Base-by-base conservation (phyloP, 2,329 filamentous ascomycete species). In the Akanthomyces uredinophilus region DNA sequence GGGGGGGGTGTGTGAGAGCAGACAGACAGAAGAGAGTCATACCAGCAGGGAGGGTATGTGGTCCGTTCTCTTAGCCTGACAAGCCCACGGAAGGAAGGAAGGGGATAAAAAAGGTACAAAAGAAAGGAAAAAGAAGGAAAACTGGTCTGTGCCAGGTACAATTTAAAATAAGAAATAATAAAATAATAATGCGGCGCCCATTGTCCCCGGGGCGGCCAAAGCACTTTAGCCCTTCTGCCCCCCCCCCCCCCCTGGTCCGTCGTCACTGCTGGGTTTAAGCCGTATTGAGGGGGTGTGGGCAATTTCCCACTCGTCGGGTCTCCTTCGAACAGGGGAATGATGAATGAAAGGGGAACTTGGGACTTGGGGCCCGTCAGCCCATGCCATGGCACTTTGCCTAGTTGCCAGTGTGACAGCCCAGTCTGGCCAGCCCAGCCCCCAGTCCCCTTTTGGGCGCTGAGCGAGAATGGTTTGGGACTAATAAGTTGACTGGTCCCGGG, bases 291-390 rank as follows among this genome's bases (percentile, higher is more conserved):
- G 24, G 60, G 53, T 58, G 60, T 62, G 60, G 60, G n/a, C 52
- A 62, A 57, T 57, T 62, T 62, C 60, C 54, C 60, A 62, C 60
- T 62, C 60, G 37, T 62, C 54, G 60, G 60, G 52, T 62, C 60
- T 58, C 47, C 53, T 62, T 62, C 39, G 46, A 58, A 52, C 60
- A 62, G 60, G 60, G 60, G 53, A 55, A 56, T 57, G 60, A 56
- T 57, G 60, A 62, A 51, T 60, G 46, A 62, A 62, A 53, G 54
- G 60, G 53, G 59, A 61, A 62, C 43, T 41, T 49, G 44, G 29
- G 20, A 29, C 60, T 41, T 50, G 60, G 5, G 18, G 41, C 44
- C 50, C 39, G 39, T 60, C 52, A 56, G 60, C 60, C 60, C 37
- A 35, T 35, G 32, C 32, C 32, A 32, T 35, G 32, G 32, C 11